phyloP scores from a whole-genome alignment of 352 stramenopile genomes.

The Phytophthora sp. region DNA sequence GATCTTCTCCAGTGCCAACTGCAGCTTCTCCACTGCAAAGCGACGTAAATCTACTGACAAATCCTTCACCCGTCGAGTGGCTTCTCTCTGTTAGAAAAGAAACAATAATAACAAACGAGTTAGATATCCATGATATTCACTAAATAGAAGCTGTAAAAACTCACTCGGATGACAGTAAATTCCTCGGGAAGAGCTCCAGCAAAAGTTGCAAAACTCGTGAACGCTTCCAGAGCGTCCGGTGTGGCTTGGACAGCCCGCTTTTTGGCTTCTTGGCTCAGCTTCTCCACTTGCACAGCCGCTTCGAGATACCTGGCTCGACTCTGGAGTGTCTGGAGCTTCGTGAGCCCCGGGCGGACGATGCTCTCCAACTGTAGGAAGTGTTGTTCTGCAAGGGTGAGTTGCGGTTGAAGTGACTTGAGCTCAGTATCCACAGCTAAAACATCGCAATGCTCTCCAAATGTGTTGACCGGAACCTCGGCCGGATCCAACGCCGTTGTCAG shows the following conservation, averaged over 20 bases:
- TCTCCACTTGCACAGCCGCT: slow-evolving; percentile 59
- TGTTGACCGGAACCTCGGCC: neutral
- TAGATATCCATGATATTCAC: no score
- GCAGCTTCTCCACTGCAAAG: slow-evolving; percentile 63
- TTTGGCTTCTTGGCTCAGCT: slow-evolving; percentile 51
- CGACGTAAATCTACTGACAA: slow-evolving; percentile 54
- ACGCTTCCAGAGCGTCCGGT: slow-evolving; percentile 48
- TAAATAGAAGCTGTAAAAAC: no score
- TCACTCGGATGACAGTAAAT: slow-evolving; percentile 55
- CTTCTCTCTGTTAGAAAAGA: slow-evolving; percentile 45
- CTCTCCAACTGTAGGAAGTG: slow-evolving; percentile 59
- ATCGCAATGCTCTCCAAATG: slow-evolving; percentile 26
- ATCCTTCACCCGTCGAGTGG: slow-evolving; percentile 46
- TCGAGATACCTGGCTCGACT: slow-evolving; percentile 53
- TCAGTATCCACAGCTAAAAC: slow-evolving; percentile 21
- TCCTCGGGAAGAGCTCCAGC: slow-evolving; percentile 46
- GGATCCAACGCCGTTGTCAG: slow-evolving; percentile 26
- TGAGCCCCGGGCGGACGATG: slow-evolving; percentile 41
- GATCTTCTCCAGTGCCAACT: slow-evolving; percentile 46
- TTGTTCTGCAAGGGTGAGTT: slow-evolving; percentile 37
- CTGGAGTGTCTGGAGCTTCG: slow-evolving; percentile 44
- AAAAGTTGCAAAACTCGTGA: slow-evolving; percentile 47
- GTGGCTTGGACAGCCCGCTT: slow-evolving; percentile 48
- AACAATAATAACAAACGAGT: no score
- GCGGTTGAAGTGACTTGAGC: slow-evolving; percentile 26